phyloP scores from a whole-genome alignment of 352 stramenopile genomes.

The Phytophthora fragariaefolia region DNA sequence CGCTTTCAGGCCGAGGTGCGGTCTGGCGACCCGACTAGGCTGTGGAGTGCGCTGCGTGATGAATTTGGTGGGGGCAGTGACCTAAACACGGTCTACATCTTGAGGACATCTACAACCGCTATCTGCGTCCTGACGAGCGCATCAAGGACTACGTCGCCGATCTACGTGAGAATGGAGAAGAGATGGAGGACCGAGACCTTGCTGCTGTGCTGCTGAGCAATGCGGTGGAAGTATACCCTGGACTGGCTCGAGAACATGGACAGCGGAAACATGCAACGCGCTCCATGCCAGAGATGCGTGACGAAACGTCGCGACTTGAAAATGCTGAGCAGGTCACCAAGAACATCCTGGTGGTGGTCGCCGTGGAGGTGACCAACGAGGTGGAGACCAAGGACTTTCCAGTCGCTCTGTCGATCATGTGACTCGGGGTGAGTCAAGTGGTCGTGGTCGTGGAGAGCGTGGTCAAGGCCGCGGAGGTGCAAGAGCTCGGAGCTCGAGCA shows the following conservation, averaged over 20 bases:
- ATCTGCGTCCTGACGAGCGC: neutral
- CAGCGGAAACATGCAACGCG: neutral
- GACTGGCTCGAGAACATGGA: neutral
- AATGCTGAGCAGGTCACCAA: neutral
- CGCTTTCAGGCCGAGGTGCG: too few species aligned
- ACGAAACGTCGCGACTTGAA: neutral
- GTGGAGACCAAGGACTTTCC: neutral
- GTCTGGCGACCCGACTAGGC: too few species aligned
- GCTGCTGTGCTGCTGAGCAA: neutral
- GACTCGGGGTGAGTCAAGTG: neutral
- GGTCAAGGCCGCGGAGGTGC: neutral
- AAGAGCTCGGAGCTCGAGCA: neutral
- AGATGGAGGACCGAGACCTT: neutral
- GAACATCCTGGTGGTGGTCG: too few species aligned
- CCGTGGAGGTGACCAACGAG: neutral
- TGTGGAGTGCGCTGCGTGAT: neutral
- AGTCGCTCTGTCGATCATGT: too few species aligned
- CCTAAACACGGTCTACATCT: neutral
- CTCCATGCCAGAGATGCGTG: neutral
- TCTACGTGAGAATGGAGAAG: neutral
- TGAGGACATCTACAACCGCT: neutral
- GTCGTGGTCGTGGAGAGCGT: neutral
- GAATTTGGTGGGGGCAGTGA: neutral
- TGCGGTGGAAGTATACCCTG: neutral
- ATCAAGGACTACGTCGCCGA: neutral